These are phyloP conservation scores for Kregervanrija delftensis DNA, from an alignment of 805 yeast species.

Conservation along the genomic window DNA sequence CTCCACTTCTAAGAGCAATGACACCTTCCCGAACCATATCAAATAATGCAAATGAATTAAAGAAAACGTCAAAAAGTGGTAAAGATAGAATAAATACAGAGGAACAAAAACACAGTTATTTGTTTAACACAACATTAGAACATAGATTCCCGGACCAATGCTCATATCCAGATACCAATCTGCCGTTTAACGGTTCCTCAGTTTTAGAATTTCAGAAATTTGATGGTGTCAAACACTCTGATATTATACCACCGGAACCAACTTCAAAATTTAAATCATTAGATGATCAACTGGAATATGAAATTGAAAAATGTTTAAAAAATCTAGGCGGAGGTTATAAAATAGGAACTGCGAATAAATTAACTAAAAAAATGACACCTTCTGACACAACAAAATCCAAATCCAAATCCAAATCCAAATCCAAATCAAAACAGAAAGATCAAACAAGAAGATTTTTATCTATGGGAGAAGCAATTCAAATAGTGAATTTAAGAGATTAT, in stretches of 20 bases:
- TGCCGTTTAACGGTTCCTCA: too few relatives aligned
- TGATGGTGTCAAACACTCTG: too few relatives aligned
- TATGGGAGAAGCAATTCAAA: conserved; percentile 19
- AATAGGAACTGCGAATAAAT: not conserved
- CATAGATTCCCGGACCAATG: conserved; percentile 7
- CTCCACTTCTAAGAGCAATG: too few relatives aligned
- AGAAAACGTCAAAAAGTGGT: too few relatives aligned
- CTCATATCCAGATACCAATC: conserved; percentile 10
- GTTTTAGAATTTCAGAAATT: too few relatives aligned
- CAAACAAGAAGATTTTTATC: conserved; percentile 7
- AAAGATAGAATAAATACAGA: too few relatives aligned
- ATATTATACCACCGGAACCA: not conserved
- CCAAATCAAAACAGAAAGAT: not conserved
- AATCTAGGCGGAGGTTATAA: not conserved
- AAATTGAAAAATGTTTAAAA: conserved; percentile 2
- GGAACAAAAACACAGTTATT: not conserved
- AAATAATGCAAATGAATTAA: too few relatives aligned
- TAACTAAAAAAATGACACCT: not conserved
- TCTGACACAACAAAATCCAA: not conserved
- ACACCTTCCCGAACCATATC: too few relatives aligned
- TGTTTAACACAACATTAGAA: too few relatives aligned
- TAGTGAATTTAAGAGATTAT: conserved; percentile 15
- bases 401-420: not conserved
- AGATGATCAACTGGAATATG: conserved; percentile 1
- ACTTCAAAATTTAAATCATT: not conserved